Base-by-base conservation (phyloP, 2,329 filamentous ascomycete species). In the Claviceps sp. region DNA sequence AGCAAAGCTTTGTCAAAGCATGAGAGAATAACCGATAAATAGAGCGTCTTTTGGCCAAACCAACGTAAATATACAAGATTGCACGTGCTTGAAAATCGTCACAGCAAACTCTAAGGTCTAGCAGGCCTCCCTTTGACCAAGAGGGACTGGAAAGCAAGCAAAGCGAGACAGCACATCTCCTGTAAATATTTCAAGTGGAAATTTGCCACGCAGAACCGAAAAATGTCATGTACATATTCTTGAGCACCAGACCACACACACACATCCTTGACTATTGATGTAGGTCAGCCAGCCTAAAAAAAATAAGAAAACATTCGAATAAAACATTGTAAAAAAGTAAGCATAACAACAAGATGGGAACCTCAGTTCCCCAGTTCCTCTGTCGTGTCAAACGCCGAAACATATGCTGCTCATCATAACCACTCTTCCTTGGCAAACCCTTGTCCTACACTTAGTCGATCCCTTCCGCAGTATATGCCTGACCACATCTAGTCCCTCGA, bases 341-440 rank as follows among this genome's bases (percentile, higher is more conserved):
- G 30, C 30, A 11, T 34, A 34, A 22, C 38, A 34, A 20, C 9
- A 34, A 14, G 6, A 3, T 5, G 30, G n/a, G 6, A 45, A 13
- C 24, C 24, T 24, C 47, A 20, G n/a, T 13, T 44, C n/a, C 22
- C 26, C 38, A 42, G 13, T 36, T 48, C 13, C 36, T 49, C 3
- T 44, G 18, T 18, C 34, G 36, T 44, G 18, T 18, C 34, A 42
- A 52, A 49, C 47, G 51, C 51, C 51, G 22, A 41, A 46, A 49
- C 5, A 22, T 44, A 49, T 49, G 51, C 51, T 52, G n/a, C 22
- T 34, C 30, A 16, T 38, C 41, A 45, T 34, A 30, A n/a, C 26
- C 30, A 42, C 20, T 26, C 13, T 24, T 22, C 30, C 30, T 11
- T 34, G 30, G 9, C 30, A 34, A 34, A 34, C 30, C 30, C 30